A percentile compares a stretch with the other conserved stretches of the same genome.
Evolutionary conservation across 495 filamentous ascomycete species (phyloP).

Genomic region (Lichenothelia convexa): DNA sequence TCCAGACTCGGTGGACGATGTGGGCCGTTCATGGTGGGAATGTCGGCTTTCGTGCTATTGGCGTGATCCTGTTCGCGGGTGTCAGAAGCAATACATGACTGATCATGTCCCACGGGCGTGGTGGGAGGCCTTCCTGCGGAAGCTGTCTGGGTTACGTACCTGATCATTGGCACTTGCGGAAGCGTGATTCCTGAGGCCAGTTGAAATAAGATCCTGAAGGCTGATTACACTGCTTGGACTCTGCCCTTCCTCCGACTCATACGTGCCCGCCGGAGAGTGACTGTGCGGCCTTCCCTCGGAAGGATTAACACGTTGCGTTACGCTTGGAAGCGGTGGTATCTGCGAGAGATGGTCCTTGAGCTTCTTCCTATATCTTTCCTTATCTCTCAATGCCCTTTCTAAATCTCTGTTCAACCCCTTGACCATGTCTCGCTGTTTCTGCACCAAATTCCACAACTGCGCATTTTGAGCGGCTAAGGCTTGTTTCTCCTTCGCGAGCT

Average conservation of each 20-base stretch:
- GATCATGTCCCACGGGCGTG: too few species aligned
- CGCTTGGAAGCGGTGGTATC: slow-evolving; percentile 20
- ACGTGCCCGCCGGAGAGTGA: slow-evolving; percentile 9
- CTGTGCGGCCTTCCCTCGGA: slow-evolving; percentile 4
- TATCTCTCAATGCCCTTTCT: slow-evolving; percentile 80
- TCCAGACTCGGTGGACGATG: too few species aligned
- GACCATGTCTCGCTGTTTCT: slow-evolving; percentile 90
- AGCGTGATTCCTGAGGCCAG: too few species aligned
- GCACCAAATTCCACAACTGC: slow-evolving; percentile 86
- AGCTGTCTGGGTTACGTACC: too few species aligned
- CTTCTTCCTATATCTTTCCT: slow-evolving; percentile 83
- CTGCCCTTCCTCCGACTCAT: too few species aligned
- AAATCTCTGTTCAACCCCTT: slow-evolving; percentile 88
- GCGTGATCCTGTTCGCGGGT: too few species aligned
- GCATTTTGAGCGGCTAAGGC: slow-evolving; percentile 73
- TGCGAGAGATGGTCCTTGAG: slow-evolving; percentile 52
- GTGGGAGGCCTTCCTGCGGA: too few species aligned
- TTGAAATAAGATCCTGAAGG: not conserved
- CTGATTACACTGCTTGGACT: too few species aligned
- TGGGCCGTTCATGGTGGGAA: too few species aligned
- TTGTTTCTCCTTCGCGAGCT: slow-evolving; percentile 80
- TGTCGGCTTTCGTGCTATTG: too few species aligned
- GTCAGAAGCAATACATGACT: too few species aligned
- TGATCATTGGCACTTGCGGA: too few species aligned
- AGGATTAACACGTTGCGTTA: not conserved